Base-by-base conservation (phyloP, 2,329 filamentous ascomycete genomes). In the Aspergillus neotritici region DNA sequence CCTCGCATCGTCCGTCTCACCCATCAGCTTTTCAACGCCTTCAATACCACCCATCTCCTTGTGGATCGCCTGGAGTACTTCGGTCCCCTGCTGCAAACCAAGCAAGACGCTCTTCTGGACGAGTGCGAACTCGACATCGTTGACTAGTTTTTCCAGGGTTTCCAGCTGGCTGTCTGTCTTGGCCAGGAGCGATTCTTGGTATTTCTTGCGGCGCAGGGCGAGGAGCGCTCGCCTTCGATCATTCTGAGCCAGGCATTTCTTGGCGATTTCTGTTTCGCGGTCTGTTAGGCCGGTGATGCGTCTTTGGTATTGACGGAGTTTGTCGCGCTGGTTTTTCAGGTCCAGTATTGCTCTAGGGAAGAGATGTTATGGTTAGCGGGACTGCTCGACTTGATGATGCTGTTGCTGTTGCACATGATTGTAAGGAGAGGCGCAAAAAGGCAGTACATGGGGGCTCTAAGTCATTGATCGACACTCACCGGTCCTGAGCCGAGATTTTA, bases 61-160 rank as follows among this genome's bases (percentile, higher is more conserved):
- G 64, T 97, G 86, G 46, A 98, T 97, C 65, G 93, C 86, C 63
- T 87, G 83, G 47, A 98, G 74, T 30, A 97, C 93, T 50, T 78
- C 79, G 0, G 90, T 96, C 32, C 91, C 91, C 72, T 96, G 89
- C 68, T 94, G 85, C 57, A 98, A 68, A 0, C 93, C 93, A 67
- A 87, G 96, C 4, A 98, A 65, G 31, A 98, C 86, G 71, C 97
- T 93, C 71, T 96, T 97, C 66, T 97, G 91, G 54, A 98, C 93
- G 17, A 91, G 79, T 31, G 93, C 88, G 68, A 98, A 98, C 70
- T 98, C 93, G 58, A 98, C 89, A 63, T 82, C 89, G 43, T 81
- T 80, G 7, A 87, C 93, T 54, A 98, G 73, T 61, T 87, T 82
- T 72, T 98, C 90, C 14, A 98, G 75, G 68, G 96, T 88, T 53